Evolutionary conservation across 352 stramenopile species (phyloP), one percentile per base, ranked within the genome.

Genomic region (Phytophthora melonis): DNA sequence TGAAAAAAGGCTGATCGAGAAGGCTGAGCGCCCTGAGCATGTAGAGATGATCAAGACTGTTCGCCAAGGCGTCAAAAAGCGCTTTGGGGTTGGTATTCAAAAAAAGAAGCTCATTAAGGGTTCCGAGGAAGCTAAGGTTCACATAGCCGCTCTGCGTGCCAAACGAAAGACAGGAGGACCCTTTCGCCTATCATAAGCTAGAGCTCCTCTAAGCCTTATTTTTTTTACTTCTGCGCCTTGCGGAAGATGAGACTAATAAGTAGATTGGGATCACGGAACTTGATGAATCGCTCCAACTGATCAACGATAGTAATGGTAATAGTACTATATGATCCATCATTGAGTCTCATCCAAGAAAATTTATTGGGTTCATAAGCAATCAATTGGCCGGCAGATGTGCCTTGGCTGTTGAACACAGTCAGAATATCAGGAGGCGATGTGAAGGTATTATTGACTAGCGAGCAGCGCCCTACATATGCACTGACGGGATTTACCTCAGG

Each of bases 361-460:
- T 68, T 18, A 19, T 23, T 47, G 1, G 61, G 47, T 5, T 50
- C 11, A 18, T 54, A 59, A 3, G 5, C 30, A 8, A 71, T 71
- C 0, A 60, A 27, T 9, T 65, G 25, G 19, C 64, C 56, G 18
- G 25, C 56, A 2, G 3, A 9, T 7, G 55, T 23, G 0, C 21
- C 39, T 25, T 58, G 34, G 1, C 9, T 13, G 3, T 25, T 34
- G 10, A 71, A 71, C 6, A 19, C 30, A 0, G 27, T 57, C 0
- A 71, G 16, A 18, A 71, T 60, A 27, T 71, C n/a, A n/a, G n/a
- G n/a, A n/a, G n/a, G n/a, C n/a, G n/a, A n/a, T n/a, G n/a, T n/a
- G n/a, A n/a, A n/a, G 2, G 25, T 34, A 27, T 72, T 67, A n/a
- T 67, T 67, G 1, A 72, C 19, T 0, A 72, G 6, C 52, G 53